These are phyloP conservation scores for Ascobolus immersus DNA, from an alignment of 495 filamentous ascomycete species.

Conservation along the genomic window DNA sequence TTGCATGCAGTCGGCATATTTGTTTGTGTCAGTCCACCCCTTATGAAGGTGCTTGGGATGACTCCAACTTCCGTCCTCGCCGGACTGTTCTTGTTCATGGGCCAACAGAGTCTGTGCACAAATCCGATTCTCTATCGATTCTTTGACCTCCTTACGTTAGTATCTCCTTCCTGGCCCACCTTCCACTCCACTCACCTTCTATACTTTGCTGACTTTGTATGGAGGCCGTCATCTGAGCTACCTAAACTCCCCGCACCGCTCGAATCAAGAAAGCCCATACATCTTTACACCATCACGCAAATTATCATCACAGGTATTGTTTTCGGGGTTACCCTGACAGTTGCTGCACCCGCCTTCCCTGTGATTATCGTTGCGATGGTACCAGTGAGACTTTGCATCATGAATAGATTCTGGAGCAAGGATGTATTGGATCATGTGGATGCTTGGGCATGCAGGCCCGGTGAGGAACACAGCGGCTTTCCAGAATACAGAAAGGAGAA, in stretches of 20 bases:
- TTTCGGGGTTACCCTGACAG: slow-evolving; percentile 39
- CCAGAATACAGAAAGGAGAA: no score
- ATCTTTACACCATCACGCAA: slow-evolving; percentile 36
- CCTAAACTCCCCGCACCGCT: slow-evolving; percentile 28
- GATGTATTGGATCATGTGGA: slow-evolving; percentile 33
- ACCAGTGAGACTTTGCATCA: slow-evolving; percentile 33
- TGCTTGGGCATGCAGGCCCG: no score
- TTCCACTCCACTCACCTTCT: slow-evolving; percentile 2
- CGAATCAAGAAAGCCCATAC: slow-evolving; percentile 27
- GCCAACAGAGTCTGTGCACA: slow-evolving; percentile 40
- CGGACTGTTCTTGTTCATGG: slow-evolving; percentile 49
- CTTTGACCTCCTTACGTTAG: slow-evolving; percentile 31
- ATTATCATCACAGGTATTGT: slow-evolving; percentile 34
- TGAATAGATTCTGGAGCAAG: slow-evolving; percentile 37
- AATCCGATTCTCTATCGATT: slow-evolving; percentile 42
- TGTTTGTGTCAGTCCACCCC: slow-evolving; percentile 35
- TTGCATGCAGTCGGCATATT: slow-evolving; percentile 37
- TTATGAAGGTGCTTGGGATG: slow-evolving; percentile 40
- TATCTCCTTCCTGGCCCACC: not conserved
- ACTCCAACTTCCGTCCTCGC: slow-evolving; percentile 44
- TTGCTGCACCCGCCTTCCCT: slow-evolving; percentile 38
- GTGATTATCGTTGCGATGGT: slow-evolving; percentile 41
- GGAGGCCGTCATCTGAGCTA: slow-evolving; percentile 32
- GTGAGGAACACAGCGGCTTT: no score
- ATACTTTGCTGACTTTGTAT: no score